Base-by-base conservation (phyloP, 345 rosid species). In the Cardamine resedifolia region DNA sequence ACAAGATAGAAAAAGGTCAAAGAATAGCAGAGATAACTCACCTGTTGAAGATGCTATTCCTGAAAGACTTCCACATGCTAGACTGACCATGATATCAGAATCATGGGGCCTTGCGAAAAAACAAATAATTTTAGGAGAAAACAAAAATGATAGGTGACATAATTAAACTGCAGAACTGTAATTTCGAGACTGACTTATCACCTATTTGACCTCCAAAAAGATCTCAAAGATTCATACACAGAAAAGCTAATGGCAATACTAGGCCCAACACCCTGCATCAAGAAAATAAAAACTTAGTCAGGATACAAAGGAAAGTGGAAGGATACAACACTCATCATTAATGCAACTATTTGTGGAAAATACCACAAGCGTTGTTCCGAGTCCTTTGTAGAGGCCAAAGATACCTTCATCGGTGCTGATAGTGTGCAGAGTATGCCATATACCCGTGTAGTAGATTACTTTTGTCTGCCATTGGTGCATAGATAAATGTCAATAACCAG, bases 41-140 rank as follows among this genome's bases (percentile, higher is more conserved):
- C 97, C 97, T 65, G 99, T 95, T 59, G 99, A 91, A 39, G 99
- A 88, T n/a, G 88, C 99, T 78, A 95, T 83, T 77, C 99, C 97
- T 39, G 99, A 95, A 52, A 91, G 85, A 78, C 99, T 95, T 79
- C 97, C 99, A 78, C 96, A 95, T 30, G 96, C 91, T 65, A 95
- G 83, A 79, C 99, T 88, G 61, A 87, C 83, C 41, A 83, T 74
- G 24, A 82, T 71, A 30, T 86, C 68, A 63, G 98, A 82, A 86
- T 95, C 98, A 57, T 87, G 57, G 6, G 97, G 96, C 84, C 99
- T 95, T 36, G 20, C 11, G 27, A 64, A 27, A 6, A 55, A 48
- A 10, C 52, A 38, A 34, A 26, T 8, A 3, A 53, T 14, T 14
- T 55, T 56, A 45, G 71, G 75, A 44, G 15, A 2, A 1, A 18